Conservation (phyloP, 768 basidiomycete genomes). For the Auricularia sp. region DNA sequence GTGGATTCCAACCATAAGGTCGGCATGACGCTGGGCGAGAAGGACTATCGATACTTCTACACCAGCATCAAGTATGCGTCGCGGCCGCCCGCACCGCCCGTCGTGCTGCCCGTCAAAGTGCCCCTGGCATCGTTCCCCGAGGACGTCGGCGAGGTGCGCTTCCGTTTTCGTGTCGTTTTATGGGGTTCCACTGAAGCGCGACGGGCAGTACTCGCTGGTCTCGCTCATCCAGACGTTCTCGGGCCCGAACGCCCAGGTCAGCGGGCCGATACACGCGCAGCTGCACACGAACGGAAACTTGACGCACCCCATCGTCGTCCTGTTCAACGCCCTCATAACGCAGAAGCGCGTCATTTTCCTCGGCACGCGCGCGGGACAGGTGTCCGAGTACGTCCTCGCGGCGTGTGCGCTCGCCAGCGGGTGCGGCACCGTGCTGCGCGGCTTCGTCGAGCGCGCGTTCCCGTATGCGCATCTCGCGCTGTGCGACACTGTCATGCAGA, state of each 20-base stretch:
- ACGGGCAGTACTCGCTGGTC: slow-evolving; percentile 75
- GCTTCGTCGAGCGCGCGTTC: slow-evolving; percentile 85
- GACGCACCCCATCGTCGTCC: slow-evolving; percentile 89
- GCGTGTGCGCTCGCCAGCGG: slow-evolving; percentile 91
- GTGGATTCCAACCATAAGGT: slow-evolving; percentile 49
- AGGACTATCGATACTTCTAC: slow-evolving; percentile 37
- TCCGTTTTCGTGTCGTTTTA: slow-evolving; percentile 11
- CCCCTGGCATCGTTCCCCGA: slow-evolving; percentile 83
- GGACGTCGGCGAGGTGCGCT: slow-evolving; percentile 88
- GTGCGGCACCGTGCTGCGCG: slow-evolving; percentile 71
- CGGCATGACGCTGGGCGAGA: background rate
- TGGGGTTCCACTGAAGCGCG: background rate
- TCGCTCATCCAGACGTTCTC: slow-evolving; percentile 81
- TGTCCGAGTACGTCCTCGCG: slow-evolving; percentile 84
- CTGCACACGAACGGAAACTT: slow-evolving; percentile 82
- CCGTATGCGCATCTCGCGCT: slow-evolving; percentile 82
- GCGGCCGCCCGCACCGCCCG: slow-evolving; percentile 14
- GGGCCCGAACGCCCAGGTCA: slow-evolving; percentile 38
- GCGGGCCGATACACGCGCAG: slow-evolving; percentile 80
- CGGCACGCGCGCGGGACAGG: slow-evolving; percentile 81
- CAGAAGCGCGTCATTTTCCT: slow-evolving; percentile 95
- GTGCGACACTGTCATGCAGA: slow-evolving; percentile 26
- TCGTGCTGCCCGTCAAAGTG: slow-evolving; percentile 81
- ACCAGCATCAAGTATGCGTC: slow-evolving; percentile 77
- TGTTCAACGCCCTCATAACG: slow-evolving; percentile 93